Conservation (phyloP, 1,284 basidiomycete genomes). For the Trichosporon ovoides region DNA sequence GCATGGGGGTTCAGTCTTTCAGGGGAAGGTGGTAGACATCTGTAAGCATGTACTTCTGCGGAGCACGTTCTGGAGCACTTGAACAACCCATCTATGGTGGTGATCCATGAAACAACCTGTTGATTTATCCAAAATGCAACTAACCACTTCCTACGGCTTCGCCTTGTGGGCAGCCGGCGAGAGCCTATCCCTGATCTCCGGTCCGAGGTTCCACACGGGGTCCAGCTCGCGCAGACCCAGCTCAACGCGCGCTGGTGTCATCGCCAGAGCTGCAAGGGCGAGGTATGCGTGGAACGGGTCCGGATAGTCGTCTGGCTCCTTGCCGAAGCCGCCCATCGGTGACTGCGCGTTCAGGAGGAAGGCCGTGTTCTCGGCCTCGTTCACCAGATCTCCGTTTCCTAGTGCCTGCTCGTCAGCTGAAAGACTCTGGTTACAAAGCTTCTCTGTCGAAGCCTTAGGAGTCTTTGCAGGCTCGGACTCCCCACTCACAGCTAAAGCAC, state of each 20-base stretch:
- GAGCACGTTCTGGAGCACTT: no score
- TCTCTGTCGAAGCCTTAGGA: no score
- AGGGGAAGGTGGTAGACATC: not conserved
- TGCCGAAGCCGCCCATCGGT: slow-evolving; percentile 76
- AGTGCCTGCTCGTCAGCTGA: no score
- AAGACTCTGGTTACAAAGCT: no score
- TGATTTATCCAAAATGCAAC: no score
- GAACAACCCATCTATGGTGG: no score
- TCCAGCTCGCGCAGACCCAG: slow-evolving; percentile 61
- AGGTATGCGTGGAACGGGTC: slow-evolving; percentile 91
- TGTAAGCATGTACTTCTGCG: no score
- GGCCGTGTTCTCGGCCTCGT: slow-evolving; percentile 54
- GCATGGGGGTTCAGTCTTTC: slow-evolving; percentile 6
- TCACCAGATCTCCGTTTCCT: slow-evolving; percentile 56
- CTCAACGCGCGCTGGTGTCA: slow-evolving; percentile 54
- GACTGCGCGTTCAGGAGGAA: slow-evolving; percentile 74
- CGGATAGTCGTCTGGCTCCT: slow-evolving; percentile 70
- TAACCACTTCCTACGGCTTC: not conserved
- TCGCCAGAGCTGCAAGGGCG: slow-evolving; percentile 69
- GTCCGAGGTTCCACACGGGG: slow-evolving; percentile 63
- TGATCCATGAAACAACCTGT: no score
- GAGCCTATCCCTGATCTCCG: slow-evolving; percentile 62
- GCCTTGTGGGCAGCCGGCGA: slow-evolving; percentile 15
- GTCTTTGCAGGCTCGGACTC: no score
- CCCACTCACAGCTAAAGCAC: slow-evolving; percentile 60